A percentile compares a stretch with the other conserved stretches of the same genome.
Evolutionary conservation across 495 filamentous ascomycete species (phyloP).

Genomic region (Massariosphaeria phaeospora): DNA sequence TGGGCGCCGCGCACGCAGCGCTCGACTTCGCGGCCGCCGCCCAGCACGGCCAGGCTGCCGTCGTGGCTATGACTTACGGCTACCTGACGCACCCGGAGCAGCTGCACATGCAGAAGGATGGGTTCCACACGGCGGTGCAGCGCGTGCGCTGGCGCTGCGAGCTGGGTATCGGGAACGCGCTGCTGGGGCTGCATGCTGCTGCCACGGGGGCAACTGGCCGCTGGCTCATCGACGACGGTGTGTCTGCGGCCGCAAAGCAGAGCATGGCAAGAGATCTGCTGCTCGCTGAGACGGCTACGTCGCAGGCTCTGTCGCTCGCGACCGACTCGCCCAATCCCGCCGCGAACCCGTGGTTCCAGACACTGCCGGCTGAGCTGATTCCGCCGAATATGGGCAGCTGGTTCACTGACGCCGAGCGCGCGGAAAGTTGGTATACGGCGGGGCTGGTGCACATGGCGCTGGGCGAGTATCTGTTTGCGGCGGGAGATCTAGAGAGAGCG

Average conservation of each 20-base stretch:
- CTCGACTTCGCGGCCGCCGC: background rate
- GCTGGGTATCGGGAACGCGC: conserved; percentile 8
- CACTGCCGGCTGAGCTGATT: conserved; percentile 13
- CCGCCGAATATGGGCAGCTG: conserved; percentile 13
- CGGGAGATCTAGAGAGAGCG: conserved; percentile 26
- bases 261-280: conserved; percentile 9
- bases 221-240: background rate
- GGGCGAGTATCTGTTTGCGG: conserved; percentile 23
- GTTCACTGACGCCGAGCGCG: conserved; percentile 16
- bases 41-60: conserved; percentile 4
- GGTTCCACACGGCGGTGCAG: conserved; percentile 9
- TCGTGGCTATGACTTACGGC: conserved; percentile 14
- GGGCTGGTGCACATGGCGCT: conserved; percentile 15
- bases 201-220: background rate
- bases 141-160: conserved; percentile 16
- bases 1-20: background rate
- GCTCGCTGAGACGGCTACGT: conserved; percentile 6
- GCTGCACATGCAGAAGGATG: conserved; percentile 5
- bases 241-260: background rate
- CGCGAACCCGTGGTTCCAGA: conserved; percentile 13
- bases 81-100: conserved; percentile 20
- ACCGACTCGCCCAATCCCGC: conserved; percentile 16
- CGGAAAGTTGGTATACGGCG: conserved; percentile 1
- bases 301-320: conserved; percentile 10
- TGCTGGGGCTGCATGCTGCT: background rate